These are phyloP conservation scores for Dendrocalamus sinicus DNA, from an alignment of 176 grass and related monocot genomes.

Conservation along the genomic window DNA sequence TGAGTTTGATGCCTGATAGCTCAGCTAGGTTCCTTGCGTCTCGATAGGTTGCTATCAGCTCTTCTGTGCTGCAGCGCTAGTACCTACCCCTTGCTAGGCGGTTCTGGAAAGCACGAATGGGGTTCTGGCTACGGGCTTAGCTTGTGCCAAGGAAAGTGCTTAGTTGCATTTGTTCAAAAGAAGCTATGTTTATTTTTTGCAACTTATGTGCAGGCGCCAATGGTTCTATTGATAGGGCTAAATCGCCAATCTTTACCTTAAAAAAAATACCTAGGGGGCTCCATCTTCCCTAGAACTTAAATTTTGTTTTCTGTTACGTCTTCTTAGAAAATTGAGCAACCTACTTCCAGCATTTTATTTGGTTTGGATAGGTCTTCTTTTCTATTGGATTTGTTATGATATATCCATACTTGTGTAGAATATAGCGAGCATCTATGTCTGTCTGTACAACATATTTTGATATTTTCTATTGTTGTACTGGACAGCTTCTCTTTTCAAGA, in stretches of 20 bases:
- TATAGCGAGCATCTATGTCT: not conserved
- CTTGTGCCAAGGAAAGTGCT: not conserved
- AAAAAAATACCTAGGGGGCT: not conserved
- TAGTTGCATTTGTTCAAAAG: not conserved
- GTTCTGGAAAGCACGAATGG: not conserved
- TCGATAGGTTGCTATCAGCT: not conserved
- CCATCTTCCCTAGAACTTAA: not conserved
- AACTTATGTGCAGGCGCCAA: not conserved
- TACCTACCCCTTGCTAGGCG: not conserved
- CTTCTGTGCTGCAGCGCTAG: not conserved
- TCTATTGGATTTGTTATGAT: slow-evolving; percentile 8
- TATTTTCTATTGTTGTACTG: not conserved
- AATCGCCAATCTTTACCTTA: not conserved
- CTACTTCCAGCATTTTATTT: not conserved
- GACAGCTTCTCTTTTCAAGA: not conserved
- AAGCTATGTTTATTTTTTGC: not conserved
- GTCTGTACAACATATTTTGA: not conserved
- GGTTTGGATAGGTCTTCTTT: not conserved
- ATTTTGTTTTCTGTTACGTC: slow-evolving; percentile 11
- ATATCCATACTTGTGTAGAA: not conserved
- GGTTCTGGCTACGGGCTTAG: not conserved
- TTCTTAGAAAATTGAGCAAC: not conserved
- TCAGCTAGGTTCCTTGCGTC: not conserved
- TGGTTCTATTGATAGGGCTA: not conserved
- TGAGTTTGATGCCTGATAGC: not conserved